Evolutionary conservation across 495 filamentous ascomycete genomes (phyloP).

Genomic region (Penicillium roqueforti): DNA sequence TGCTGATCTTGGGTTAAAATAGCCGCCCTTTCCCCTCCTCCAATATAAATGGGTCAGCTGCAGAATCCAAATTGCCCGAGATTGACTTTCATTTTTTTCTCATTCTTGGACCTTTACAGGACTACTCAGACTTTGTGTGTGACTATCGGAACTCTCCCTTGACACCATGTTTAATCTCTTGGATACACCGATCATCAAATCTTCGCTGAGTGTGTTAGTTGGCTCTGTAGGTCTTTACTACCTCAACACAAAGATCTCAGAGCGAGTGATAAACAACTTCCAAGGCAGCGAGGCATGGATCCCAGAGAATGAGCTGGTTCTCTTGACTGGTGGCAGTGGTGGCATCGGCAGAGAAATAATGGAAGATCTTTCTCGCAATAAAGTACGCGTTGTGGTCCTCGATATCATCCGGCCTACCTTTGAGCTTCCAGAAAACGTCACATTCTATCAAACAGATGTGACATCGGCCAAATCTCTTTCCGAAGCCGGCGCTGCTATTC

Average conservation of each 20-base stretch:
- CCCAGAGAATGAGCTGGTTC: constrained; percentile 33
- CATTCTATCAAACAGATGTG: neutral
- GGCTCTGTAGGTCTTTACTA: neutral
- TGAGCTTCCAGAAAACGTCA: neutral
- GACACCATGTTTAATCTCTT: neutral
- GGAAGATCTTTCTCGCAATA: constrained; percentile 28
- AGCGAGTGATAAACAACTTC: neutral
- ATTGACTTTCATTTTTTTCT: too few relatives aligned
- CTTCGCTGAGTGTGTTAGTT: neutral
- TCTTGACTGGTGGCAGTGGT: constrained; percentile 46
- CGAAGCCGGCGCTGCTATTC: constrained; percentile 12
- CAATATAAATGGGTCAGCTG: too few relatives aligned
- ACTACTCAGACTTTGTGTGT: too few relatives aligned
- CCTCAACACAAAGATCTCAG: neutral
- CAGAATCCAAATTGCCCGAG: too few relatives aligned
- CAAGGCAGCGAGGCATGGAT: neutral
- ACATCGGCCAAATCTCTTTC: neutral
- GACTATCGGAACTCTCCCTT: neutral
- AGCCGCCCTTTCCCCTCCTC: too few relatives aligned
- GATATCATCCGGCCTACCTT: constrained; percentile 3
- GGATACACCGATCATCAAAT: neutral
- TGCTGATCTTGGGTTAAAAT: too few relatives aligned
- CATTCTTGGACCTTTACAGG: too few relatives aligned
- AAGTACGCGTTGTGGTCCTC: constrained; percentile 21
- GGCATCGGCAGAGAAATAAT: constrained; percentile 43